Evolutionary conservation across 441 rosid genomes (phyloP), one percentile per base, ranked within the genome.

Genomic region (Arabidopsis hybrid): DNA sequence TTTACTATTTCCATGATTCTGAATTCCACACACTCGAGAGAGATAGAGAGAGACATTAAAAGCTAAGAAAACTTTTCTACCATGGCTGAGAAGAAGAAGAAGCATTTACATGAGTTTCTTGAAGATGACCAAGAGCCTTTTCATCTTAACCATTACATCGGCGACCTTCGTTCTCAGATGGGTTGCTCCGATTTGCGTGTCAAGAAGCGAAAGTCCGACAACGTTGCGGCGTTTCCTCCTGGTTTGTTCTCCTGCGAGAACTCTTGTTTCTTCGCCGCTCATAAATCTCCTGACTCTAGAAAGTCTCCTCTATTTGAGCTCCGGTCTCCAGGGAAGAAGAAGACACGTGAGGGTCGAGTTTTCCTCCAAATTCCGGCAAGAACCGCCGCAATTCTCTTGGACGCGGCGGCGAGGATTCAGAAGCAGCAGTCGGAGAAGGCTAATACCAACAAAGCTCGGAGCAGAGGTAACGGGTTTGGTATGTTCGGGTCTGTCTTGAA

Each of bases 111-210:
- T 52, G 90, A 92, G 82, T 86, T 94, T 14, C 82, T 94, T 32
- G 80, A 83, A 50, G 94, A 92, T 67, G 94, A 92, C 81, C 99
- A 95, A 79, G 97, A 92, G 10, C 99, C 99, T 1, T 94, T 94
- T 73, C 79, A 78, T 29, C 91, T 94, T 79, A 75, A 82, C 67
- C 84, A 73, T 76, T 88, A 87, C 95, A 87, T 90, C 80, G 71
- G 91, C 4, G 84, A 86, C 67, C 80, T 86, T 17, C 81, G 86
- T 21, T 68, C 64, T 49, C 93, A 79, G 64, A 79, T 89, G 68
- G 78, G 78, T 52, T 74, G 17, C 40, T 80, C 83, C 6, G 81
- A 80, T 5, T 59, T 85, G 7, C 88, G 81, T 45, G 36, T 85
- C 83, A 85, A 80, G 82, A 88, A 85, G 46, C 84, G 80, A 39